These are phyloP conservation scores for Coemansia sp. DNA, from an alignment of 192 early-diverging fungal species.

Conservation along the genomic window DNA sequence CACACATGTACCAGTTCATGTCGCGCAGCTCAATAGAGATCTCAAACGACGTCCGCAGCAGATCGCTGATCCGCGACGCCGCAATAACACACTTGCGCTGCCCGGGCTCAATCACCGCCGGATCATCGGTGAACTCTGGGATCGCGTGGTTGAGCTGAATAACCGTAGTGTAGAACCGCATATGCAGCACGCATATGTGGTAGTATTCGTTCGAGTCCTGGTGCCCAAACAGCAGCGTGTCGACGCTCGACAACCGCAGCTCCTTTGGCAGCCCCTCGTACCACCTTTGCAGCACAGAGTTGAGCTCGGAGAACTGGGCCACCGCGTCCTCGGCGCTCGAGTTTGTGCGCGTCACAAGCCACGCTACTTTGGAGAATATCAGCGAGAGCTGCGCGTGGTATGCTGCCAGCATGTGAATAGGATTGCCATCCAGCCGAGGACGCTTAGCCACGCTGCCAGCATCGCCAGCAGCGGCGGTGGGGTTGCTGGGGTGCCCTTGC, in stretches of 20 bases:
- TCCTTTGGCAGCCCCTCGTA: conserved; percentile 54
- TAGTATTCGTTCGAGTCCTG: conserved; percentile 43
- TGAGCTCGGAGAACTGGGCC: conserved; percentile 47
- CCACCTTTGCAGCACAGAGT: conserved; percentile 49
- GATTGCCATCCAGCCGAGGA: conserved; percentile 19
- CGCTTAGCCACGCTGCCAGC: conserved; percentile 22
- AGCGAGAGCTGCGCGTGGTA: conserved; percentile 53
- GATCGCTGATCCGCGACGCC: conserved; percentile 48
- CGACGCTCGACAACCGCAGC: conserved; percentile 43
- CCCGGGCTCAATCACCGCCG: conserved; percentile 38
- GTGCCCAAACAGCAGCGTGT: conserved; percentile 34
- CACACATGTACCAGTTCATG: conserved; percentile 57
- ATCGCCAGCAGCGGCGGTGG: not conserved
- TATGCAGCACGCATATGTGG: conserved; percentile 41
- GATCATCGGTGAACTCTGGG: conserved; percentile 51
- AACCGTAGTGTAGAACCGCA: conserved; percentile 46
- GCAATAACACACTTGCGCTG: conserved; percentile 54
- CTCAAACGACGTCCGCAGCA: conserved; percentile 49
- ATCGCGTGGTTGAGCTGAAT: conserved; percentile 55
- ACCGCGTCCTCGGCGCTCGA: conserved; percentile 34
- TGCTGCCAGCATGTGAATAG: conserved; percentile 38
- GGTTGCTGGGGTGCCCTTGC: conserved; percentile 13
- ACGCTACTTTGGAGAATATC: conserved; percentile 54
- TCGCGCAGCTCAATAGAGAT: conserved; percentile 44
- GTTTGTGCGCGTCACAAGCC: conserved; percentile 49